These are phyloP conservation scores for Baffinella frigidus DNA, from an alignment of 208 protist species.

Conservation along the genomic window DNA sequence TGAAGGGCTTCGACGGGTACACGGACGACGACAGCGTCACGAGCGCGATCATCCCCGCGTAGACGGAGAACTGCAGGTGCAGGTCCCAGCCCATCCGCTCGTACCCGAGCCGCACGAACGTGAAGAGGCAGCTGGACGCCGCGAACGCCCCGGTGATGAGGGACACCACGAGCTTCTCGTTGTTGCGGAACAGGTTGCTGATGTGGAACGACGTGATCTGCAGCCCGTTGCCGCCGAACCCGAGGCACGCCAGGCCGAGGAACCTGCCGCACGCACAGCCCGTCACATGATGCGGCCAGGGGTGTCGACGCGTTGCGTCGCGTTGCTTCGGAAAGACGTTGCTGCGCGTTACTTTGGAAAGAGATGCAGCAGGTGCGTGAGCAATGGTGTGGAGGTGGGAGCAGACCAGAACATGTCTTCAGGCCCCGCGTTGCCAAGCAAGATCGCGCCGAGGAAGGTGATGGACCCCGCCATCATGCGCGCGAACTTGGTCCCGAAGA, in stretches of 20 bases:
- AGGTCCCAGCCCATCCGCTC: background rate
- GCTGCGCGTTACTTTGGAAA: too few species aligned
- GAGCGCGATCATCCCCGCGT: background rate
- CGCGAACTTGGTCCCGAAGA: slow-evolving; percentile 11
- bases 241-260: slow-evolving; percentile 22
- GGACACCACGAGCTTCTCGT: slow-evolving; percentile 50
- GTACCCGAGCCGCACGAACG: slow-evolving; percentile 39
- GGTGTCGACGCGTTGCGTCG: too few species aligned
- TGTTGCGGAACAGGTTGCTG: slow-evolving; percentile 25
- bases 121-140: slow-evolving; percentile 42
- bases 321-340: too few species aligned
- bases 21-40: slow-evolving; percentile 5
- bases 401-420: background rate
- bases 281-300: too few species aligned
- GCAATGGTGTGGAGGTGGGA: too few species aligned
- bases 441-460: background rate
- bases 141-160: slow-evolving; percentile 27
- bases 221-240: slow-evolving; percentile 58
- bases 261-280: too few species aligned
- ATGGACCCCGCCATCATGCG: background rate
- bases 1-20: slow-evolving; percentile 47
- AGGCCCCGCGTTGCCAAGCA: slow-evolving; percentile 7
- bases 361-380: too few species aligned
- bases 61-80: slow-evolving; percentile 22
- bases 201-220: slow-evolving; percentile 59